Percentiles rank a stretch among this genome's conserved stretches.
These are phyloP conservation scores for Climacium dendroides DNA, from an alignment of 225 moss, liverwort and hornwort genomes.

Conservation along the genomic window DNA sequence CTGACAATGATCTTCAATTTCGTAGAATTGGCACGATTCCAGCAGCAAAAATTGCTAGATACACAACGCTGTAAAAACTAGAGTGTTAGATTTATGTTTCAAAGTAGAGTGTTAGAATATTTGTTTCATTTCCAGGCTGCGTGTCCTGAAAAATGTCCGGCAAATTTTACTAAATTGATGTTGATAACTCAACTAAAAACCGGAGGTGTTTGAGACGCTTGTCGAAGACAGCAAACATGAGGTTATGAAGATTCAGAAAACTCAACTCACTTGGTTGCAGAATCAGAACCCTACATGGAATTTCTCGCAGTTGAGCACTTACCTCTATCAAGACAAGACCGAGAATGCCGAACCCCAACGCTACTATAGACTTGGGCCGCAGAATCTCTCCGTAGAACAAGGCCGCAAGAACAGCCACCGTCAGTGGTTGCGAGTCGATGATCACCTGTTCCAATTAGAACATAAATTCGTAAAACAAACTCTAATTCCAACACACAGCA, in stretches of 20 bases:
- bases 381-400: slow-evolving; percentile 66
- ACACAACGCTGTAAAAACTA: neutral
- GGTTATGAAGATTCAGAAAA: no score
- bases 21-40: neutral
- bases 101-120: no score
- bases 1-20: neutral
- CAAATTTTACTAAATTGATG: no score
- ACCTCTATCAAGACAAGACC: slow-evolving; percentile 75
- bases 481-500: neutral
- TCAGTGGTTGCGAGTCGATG: slow-evolving; percentile 84
- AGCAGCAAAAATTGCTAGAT: neutral
- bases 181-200: neutral
- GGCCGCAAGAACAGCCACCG: slow-evolving; percentile 71
- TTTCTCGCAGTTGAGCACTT: neutral
- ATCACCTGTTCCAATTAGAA: slow-evolving; percentile 32
- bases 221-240: neutral
- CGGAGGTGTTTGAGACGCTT: neutral
- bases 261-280: neutral
- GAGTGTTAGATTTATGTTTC: neutral
- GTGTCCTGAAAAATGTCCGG: no score
- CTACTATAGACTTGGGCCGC: slow-evolving; percentile 26
- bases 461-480: neutral
- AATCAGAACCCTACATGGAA: neutral
- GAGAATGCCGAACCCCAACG: slow-evolving; percentile 50
- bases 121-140: no score